phyloP scores from a whole-genome alignment of 352 stramenopile genomes.

The Albugo candida region DNA sequence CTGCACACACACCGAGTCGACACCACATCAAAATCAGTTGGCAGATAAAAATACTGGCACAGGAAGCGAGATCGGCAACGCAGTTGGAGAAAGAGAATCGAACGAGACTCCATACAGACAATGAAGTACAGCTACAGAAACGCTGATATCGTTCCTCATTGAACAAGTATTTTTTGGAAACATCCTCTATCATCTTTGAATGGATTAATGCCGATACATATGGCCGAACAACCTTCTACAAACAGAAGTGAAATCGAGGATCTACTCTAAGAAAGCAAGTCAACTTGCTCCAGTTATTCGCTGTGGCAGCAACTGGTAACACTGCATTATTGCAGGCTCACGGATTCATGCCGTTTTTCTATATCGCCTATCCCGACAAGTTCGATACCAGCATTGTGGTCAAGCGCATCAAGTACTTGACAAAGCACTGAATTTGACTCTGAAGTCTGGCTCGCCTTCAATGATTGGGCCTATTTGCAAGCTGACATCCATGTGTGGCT shows the following conservation, averaged over 20 bases:
- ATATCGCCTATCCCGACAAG: slow-evolving; percentile 66
- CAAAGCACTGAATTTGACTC: slow-evolving; percentile 13
- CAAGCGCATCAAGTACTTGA: slow-evolving; percentile 55
- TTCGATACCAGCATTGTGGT: slow-evolving; percentile 39
- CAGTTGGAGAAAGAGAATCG: no score
- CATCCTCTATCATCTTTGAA: slow-evolving; percentile 59
- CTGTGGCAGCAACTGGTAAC: slow-evolving; percentile 85
- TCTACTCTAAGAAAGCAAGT: slow-evolving; percentile 17
- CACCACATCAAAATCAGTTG: no score
- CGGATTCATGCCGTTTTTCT: slow-evolving; percentile 96
- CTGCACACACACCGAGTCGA: no score
- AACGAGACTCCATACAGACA: no score
- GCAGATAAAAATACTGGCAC: no score
- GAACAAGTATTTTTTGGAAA: no score
- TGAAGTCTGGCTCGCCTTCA: slow-evolving; percentile 13
- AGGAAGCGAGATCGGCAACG: no score
- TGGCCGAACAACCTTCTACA: slow-evolving; percentile 80
- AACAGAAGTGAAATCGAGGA: slow-evolving; percentile 32
- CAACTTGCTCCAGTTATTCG: slow-evolving; percentile 84
- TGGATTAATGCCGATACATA: slow-evolving; percentile 99
- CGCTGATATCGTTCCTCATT: no score
- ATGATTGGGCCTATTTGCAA: slow-evolving; percentile 48
- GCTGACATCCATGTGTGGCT: slow-evolving; percentile 76
- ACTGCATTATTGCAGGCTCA: slow-evolving; percentile 94
- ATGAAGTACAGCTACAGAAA: no score